Evolutionary conservation across 2,329 filamentous ascomycete genomes (phyloP).

Genomic region (Daldinia sp.): DNA sequence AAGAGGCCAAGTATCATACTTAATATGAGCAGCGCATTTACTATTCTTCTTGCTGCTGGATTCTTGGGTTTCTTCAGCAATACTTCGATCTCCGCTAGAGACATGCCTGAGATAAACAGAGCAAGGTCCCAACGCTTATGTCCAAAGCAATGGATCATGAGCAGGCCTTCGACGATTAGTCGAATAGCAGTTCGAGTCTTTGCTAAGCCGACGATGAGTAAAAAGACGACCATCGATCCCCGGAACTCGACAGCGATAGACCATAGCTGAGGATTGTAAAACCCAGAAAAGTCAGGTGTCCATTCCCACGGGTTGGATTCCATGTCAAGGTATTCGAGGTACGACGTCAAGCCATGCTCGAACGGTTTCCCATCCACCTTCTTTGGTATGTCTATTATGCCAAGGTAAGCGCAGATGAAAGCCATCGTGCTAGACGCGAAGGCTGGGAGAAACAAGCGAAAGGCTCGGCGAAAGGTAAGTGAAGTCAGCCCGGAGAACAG

Average conservation of each 20-base stretch:
- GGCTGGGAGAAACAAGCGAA: constrained; percentile 57
- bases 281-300: constrained; percentile 47
- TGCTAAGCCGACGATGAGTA: constrained; percentile 49
- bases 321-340: constrained; percentile 49
- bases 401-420: constrained; percentile 49
- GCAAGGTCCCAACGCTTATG: constrained; percentile 50
- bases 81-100: constrained; percentile 48
- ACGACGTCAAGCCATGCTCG: constrained; percentile 45
- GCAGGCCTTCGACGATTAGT: constrained; percentile 43
- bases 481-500: constrained; percentile 52
- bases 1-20: constrained; percentile 46
- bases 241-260: constrained; percentile 54
- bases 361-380: constrained; percentile 47
- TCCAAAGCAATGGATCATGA: constrained; percentile 46
- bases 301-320: constrained; percentile 51
- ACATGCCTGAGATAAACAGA: constrained; percentile 50
- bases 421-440: constrained; percentile 54
- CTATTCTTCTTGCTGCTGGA: constrained; percentile 33
- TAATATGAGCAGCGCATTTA: constrained; percentile 43
- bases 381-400: constrained; percentile 44
- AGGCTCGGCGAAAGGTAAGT: constrained; percentile 57
- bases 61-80: constrained; percentile 44
- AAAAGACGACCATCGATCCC: constrained; percentile 52
- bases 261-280: constrained; percentile 53
- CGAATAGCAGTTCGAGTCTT: constrained; percentile 47